These are phyloP conservation scores for Agapanthus africanus DNA, from an alignment of 106 monocot species.

Conservation along the genomic window DNA sequence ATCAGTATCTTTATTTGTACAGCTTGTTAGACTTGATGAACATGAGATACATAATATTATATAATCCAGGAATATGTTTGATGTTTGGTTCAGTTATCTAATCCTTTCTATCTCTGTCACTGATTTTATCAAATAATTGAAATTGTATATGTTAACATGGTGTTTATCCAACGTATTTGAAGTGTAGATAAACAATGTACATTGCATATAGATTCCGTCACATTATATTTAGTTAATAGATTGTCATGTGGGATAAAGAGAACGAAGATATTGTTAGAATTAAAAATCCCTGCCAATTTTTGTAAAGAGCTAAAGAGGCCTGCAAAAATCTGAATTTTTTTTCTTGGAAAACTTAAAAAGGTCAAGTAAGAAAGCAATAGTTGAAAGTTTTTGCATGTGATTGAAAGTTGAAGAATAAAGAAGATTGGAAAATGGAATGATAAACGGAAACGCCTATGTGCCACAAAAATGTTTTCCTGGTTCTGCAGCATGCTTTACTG, in stretches of 20 bases:
- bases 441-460: background rate
- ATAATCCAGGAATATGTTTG: background rate
- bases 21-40: background rate
- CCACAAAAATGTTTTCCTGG: background rate
- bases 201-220: no score
- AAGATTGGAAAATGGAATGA: background rate
- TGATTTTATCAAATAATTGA: background rate
- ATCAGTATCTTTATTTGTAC: background rate
- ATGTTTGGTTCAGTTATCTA: background rate
- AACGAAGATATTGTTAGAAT: no score
- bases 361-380: background rate
- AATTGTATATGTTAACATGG: background rate
- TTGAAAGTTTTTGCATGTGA: constrained; percentile 8
- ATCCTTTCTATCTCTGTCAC: background rate
- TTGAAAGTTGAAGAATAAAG: no score
- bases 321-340: background rate
- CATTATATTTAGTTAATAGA: no score
- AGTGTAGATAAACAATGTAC: no score
- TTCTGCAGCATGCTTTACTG: background rate
- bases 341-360: background rate
- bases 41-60: background rate
- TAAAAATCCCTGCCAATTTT: background rate
- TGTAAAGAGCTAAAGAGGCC: no score
- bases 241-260: no score
- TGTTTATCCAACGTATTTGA: no score